Conservation (phyloP, 768 basidiomycete species). For the Lentinula raphanica region DNA sequence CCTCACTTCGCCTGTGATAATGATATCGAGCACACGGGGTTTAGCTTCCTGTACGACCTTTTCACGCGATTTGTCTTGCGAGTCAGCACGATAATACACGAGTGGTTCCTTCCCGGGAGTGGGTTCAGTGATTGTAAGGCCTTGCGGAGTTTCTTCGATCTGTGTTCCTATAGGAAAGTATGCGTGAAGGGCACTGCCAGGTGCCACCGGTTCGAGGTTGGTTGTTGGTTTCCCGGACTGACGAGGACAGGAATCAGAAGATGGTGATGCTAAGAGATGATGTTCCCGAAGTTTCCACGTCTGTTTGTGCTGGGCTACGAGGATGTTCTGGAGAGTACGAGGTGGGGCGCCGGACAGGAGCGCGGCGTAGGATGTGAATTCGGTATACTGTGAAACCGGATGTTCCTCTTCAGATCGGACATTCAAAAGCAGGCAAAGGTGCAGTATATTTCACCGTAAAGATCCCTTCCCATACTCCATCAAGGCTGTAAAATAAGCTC, state of each 20-base stretch:
- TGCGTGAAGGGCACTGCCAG: slow-evolving; percentile 60
- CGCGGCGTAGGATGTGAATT: slow-evolving; percentile 79
- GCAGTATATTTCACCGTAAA: slow-evolving; percentile 49
- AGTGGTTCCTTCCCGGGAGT: slow-evolving; percentile 16
- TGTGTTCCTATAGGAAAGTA: slow-evolving; percentile 52
- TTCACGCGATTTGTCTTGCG: slow-evolving; percentile 13
- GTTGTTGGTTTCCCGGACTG: neutral
- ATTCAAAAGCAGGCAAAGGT: neutral
- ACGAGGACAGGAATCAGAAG: neutral
- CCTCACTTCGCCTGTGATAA: slow-evolving; percentile 70
- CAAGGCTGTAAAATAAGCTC: slow-evolving; percentile 37
- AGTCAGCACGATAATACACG: slow-evolving; percentile 24
- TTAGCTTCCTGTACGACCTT: slow-evolving; percentile 7
- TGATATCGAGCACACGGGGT: slow-evolving; percentile 46
- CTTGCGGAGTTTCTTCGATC: slow-evolving; percentile 42
- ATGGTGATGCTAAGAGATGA: slow-evolving; percentile 35
- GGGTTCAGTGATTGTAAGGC: slow-evolving; percentile 44
- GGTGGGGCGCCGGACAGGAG: slow-evolving; percentile 69
- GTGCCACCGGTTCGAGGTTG: slow-evolving; percentile 24
- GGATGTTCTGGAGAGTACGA: slow-evolving; percentile 60
- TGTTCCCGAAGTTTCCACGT: slow-evolving; percentile 86
- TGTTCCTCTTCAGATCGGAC: neutral
- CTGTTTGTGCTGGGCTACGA: slow-evolving; percentile 80
- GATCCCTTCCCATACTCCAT: slow-evolving; percentile 76
- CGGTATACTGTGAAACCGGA: slow-evolving; percentile 52